Conservation (phyloP, 1,284 basidiomycete species). For the Sanguinoderma infundibulare region DNA sequence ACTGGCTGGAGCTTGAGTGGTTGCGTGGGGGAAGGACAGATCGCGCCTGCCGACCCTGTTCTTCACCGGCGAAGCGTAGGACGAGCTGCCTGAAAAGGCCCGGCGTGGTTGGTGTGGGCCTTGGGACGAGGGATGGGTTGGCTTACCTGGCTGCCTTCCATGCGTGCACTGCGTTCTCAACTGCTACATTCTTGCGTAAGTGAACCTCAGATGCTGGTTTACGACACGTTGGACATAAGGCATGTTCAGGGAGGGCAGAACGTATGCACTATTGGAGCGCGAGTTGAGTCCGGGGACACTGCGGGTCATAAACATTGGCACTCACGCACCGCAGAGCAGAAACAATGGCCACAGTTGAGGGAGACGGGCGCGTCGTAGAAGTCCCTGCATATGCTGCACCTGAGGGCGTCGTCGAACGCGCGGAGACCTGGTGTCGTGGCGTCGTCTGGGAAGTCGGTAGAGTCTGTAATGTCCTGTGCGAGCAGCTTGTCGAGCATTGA, state of each 20-base stretch:
- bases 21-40: background rate
- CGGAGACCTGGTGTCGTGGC: conserved; percentile 54
- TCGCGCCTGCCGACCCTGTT: conserved; percentile 10
- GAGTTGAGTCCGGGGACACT: background rate
- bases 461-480: conserved; percentile 54
- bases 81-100: conserved; percentile 12
- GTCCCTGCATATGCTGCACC: conserved; percentile 75
- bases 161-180: conserved; percentile 63
- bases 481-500: conserved; percentile 14
- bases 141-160: conserved; percentile 72
- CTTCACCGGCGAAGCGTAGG: conserved; percentile 24
- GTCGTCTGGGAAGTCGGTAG: conserved; percentile 64
- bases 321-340: conserved; percentile 70
- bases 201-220: conserved; percentile 58
- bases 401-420: conserved; percentile 61
- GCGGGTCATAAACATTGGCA: background rate
- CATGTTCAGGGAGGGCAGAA: conserved; percentile 54
- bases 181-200: conserved; percentile 57
- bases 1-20: background rate
- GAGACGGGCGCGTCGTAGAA: conserved; percentile 72
- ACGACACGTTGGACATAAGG: conserved; percentile 70
- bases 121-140: too few relatives aligned
- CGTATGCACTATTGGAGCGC: conserved; percentile 59
- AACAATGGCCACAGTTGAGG: conserved; percentile 74
- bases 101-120: background rate